Evolutionary conservation across 345 rosid species (phyloP).

Genomic region (Eucalyptus victrix): DNA sequence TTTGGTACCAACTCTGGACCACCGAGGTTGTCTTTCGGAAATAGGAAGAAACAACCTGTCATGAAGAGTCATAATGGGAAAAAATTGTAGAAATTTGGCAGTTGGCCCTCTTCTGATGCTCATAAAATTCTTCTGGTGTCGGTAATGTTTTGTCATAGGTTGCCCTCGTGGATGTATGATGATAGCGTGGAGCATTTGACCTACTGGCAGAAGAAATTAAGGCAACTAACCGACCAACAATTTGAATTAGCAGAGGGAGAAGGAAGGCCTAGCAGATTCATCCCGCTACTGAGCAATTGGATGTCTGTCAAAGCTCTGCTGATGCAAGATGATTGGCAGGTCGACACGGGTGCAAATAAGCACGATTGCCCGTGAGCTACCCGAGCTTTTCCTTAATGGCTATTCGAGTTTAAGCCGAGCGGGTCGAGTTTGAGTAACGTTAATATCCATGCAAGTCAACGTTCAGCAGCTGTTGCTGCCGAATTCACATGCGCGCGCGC

Average conservation of each 20-base stretch:
- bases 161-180: background rate
- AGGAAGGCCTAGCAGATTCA: background rate
- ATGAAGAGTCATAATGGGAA: background rate
- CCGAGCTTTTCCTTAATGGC: background rate
- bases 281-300: background rate
- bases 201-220: background rate
- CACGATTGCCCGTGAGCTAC: background rate
- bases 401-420: background rate
- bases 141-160: background rate
- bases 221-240: background rate
- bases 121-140: background rate
- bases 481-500: background rate
- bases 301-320: background rate
- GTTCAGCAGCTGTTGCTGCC: background rate
- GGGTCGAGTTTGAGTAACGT: background rate
- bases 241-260: background rate
- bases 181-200: background rate
- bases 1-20: background rate
- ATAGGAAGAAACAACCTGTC: background rate
- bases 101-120: background rate
- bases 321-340: background rate
- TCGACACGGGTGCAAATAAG: background rate
- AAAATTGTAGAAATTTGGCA: background rate
- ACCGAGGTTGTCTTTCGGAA: background rate
- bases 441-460: background rate